Base-by-base conservation (phyloP, 306 rosid species). In the Senna siamea region DNA sequence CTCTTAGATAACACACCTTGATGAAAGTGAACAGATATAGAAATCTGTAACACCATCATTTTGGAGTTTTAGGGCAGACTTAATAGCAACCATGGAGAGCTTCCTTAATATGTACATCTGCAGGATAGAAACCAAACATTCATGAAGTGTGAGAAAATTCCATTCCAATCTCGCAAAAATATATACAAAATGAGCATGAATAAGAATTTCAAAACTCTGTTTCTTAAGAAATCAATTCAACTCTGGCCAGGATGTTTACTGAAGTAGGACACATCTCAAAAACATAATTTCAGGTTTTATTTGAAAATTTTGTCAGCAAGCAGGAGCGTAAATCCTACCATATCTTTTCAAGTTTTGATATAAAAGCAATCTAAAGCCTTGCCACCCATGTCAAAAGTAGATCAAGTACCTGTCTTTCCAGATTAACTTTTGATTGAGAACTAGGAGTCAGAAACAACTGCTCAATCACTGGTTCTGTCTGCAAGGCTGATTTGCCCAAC, bases 91-190 rank as follows among this genome's bases (percentile, higher is more conserved):
- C 96, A 88, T 88, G 74, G 92, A 80, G 53, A 91, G 80, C 89
- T 91, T 87, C 76, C 98, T 82, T 55, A 94, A 75, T 79, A 89
- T 84, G 85, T 94, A 94, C 97, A 94, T 87, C 98, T 94, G 90
- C 22, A 64, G 61, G 64, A 66, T 47, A 55, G 58, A 66, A 82
- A 41, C 38, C 70, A 60, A 17, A 48, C 10, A 67, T 54, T n/a
- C 9, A 46, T 61, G 55, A 14, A 41, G 43, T 66, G 41, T 46
- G 48, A 40, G 15, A 57, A 4, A 51, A 64, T 23, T 28, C 11
- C 18, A 26, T 23, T 56, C 7, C 32, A 13, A 56, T 5, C 38
- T 26, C 17, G 14, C 56, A 56, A 56, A 23, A 12, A 48, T 26
- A 56, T 5, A 13, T 30, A 14, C 5, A 58, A 46, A 53, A 73